These are phyloP conservation scores for Gilbertella persicaria DNA, from an alignment of 371 early-diverging fungal genomes.

Conservation along the genomic window DNA sequence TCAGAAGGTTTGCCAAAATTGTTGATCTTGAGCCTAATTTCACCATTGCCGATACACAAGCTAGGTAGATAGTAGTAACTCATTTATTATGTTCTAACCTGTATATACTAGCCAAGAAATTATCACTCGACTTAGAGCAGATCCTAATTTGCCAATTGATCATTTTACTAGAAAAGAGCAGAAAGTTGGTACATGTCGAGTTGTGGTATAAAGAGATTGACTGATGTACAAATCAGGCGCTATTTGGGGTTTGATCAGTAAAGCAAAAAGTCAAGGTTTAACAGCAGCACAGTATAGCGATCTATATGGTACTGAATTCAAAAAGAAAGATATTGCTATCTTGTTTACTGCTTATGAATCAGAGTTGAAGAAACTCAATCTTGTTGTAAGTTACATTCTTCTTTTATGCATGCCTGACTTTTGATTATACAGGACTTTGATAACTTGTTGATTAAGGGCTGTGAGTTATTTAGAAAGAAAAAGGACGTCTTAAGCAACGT, in stretches of 20 bases:
- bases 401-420: not conserved
- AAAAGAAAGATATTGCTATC: slow-evolving; percentile 15
- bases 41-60: slow-evolving; percentile 47
- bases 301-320: not conserved
- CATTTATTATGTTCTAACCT: not conserved
- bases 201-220: not conserved
- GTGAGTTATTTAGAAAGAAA: slow-evolving; percentile 32
- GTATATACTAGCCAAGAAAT: slow-evolving; percentile 23
- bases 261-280: slow-evolving; percentile 31
- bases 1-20: slow-evolving; percentile 29
- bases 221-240: slow-evolving; percentile 14
- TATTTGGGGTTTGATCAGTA: slow-evolving; percentile 28
- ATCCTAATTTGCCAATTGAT: not conserved
- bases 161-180: not conserved
- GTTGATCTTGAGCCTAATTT: slow-evolving; percentile 43
- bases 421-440: slow-evolving; percentile 61
- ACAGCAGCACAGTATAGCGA: slow-evolving; percentile 14
- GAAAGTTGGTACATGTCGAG: slow-evolving; percentile 13
- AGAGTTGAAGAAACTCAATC: slow-evolving; percentile 28
- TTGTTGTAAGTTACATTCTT: slow-evolving; percentile 30
- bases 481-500: slow-evolving; percentile 22
- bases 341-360: slow-evolving; percentile 45
- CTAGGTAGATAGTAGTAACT: slow-evolving; percentile 18
- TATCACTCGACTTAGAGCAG: slow-evolving; percentile 16
- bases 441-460: slow-evolving; percentile 46